Evolutionary conservation across 805 yeast species (phyloP).

Genomic region (Ogataea neopini): DNA sequence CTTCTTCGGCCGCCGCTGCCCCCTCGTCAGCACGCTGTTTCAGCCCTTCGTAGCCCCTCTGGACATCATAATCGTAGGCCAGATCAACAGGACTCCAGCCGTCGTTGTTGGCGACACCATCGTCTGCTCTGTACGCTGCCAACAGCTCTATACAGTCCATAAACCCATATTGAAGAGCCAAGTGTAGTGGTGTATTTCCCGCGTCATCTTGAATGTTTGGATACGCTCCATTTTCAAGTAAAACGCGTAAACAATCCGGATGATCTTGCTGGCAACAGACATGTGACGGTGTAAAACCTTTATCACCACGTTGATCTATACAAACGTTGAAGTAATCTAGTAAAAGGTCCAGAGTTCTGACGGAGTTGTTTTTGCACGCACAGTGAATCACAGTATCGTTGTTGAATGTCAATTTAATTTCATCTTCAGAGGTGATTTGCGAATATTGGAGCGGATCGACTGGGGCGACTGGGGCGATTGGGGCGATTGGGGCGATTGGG

Average conservation of each 20-base stretch:
- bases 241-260: slow-evolving; percentile 60
- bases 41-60: slow-evolving; percentile 39
- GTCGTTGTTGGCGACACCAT: slow-evolving; percentile 48
- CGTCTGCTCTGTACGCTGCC: slow-evolving; percentile 50
- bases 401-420: slow-evolving; percentile 47
- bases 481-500: slow-evolving; percentile 5
- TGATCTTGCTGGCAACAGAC: slow-evolving; percentile 61
- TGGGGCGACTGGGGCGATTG: background rate
- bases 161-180: slow-evolving; percentile 74
- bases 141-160: slow-evolving; percentile 55
- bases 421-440: slow-evolving; percentile 36
- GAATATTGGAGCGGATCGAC: slow-evolving; percentile 16
- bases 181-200: slow-evolving; percentile 84
- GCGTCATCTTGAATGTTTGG: slow-evolving; percentile 66
- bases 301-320: slow-evolving; percentile 47
- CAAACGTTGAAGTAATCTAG: slow-evolving; percentile 58
- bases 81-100: slow-evolving; percentile 70
- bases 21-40: slow-evolving; percentile 14
- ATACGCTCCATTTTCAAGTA: slow-evolving; percentile 77
- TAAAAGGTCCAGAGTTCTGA: slow-evolving; percentile 70
- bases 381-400: slow-evolving; percentile 70
- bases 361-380: slow-evolving; percentile 53
- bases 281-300: slow-evolving; percentile 67
- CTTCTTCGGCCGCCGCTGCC: background rate
- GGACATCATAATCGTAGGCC: slow-evolving; percentile 53